Percentiles rank a stretch among this genome's conserved stretches.
phyloP scores from a whole-genome alignment of 768 basidiomycete genomes.

The Thelephora ganbajun region DNA sequence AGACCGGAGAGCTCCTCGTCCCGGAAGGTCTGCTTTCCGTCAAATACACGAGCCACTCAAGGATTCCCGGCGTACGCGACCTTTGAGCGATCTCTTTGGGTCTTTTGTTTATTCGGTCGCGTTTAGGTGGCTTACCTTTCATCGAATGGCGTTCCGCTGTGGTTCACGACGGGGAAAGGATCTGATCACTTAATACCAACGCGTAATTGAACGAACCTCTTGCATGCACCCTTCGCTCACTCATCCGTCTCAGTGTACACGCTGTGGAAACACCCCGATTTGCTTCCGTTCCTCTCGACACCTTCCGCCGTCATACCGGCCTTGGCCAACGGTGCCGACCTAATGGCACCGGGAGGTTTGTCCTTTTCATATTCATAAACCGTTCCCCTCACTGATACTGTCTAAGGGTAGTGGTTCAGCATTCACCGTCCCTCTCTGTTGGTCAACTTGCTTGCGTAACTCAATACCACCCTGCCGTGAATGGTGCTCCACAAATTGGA shows the following conservation, averaged over 20 bases:
- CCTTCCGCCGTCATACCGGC: constrained; percentile 57
- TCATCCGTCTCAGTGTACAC: constrained; percentile 44
- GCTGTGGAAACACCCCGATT: constrained; percentile 56
- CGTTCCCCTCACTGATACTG: background rate
- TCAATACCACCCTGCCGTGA: constrained; percentile 26
- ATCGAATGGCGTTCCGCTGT: constrained; percentile 56
- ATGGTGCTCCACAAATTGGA: constrained; percentile 18
- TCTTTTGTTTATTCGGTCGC: background rate
- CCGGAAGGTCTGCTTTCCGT: constrained; percentile 59
- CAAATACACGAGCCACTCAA: constrained; percentile 52
- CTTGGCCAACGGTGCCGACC: constrained; percentile 67
- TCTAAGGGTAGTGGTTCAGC: constrained; percentile 45
- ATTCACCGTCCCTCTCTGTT: constrained; percentile 26
- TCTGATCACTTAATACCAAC: constrained; percentile 63
- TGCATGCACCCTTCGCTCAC: background rate
- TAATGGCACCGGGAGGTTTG: constrained; percentile 81
- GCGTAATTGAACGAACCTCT: constrained; percentile 16
- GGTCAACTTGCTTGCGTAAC: constrained; percentile 51
- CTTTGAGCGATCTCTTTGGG: background rate
- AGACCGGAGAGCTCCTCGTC: constrained; percentile 55
- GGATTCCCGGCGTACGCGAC: constrained; percentile 51
- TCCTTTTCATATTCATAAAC: constrained; percentile 5
- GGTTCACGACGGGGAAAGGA: constrained; percentile 64
- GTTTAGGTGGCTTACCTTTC: constrained; percentile 49
- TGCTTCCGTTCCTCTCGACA: constrained; percentile 62